Evolutionary conservation across 2,329 filamentous ascomycete genomes (phyloP).

Genomic region (Apiospora marii): DNA sequence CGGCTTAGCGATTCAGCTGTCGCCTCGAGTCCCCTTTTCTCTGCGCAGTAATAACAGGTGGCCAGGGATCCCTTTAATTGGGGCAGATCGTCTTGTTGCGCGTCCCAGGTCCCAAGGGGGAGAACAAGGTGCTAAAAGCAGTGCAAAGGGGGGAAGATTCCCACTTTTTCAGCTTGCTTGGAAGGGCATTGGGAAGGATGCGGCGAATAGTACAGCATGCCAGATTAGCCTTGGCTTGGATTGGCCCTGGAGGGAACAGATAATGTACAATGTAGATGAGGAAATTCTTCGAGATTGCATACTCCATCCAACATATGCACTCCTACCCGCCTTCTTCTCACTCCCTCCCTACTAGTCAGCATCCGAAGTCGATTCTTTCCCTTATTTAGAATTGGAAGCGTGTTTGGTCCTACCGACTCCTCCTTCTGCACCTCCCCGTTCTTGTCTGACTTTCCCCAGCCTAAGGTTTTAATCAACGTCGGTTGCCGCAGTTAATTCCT

Average conservation of each 20-base stretch:
- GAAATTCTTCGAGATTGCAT: conserved; percentile 37
- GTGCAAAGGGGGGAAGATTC: background rate
- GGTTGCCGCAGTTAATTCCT: background rate
- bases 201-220: conserved; percentile 2
- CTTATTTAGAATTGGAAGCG: conserved; percentile 19
- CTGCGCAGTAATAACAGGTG: conserved; percentile 11
- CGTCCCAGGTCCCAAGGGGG: background rate
- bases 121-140: background rate
- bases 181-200: background rate
- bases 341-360: background rate
- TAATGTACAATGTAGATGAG: conserved; percentile 31
- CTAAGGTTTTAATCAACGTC: conserved; percentile 20
- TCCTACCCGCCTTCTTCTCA: conserved; percentile 28
- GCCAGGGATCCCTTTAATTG: conserved; percentile 8
- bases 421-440: background rate
- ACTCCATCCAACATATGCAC: conserved; percentile 24
- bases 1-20: conserved; percentile 1
- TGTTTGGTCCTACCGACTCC: background rate
- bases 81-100: conserved; percentile 3
- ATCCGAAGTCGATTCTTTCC: conserved; percentile 14
- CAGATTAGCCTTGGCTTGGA: conserved; percentile 19
- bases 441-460: conserved; percentile 18
- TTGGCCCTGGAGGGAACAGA: conserved; percentile 5
- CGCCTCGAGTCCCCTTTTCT: background rate
- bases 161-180: conserved; percentile 1